Evolutionary conservation across 805 yeast genomes (phyloP), one percentile per base, ranked within the genome.

Genomic region (Metschnikowia cerradonensis): DNA sequence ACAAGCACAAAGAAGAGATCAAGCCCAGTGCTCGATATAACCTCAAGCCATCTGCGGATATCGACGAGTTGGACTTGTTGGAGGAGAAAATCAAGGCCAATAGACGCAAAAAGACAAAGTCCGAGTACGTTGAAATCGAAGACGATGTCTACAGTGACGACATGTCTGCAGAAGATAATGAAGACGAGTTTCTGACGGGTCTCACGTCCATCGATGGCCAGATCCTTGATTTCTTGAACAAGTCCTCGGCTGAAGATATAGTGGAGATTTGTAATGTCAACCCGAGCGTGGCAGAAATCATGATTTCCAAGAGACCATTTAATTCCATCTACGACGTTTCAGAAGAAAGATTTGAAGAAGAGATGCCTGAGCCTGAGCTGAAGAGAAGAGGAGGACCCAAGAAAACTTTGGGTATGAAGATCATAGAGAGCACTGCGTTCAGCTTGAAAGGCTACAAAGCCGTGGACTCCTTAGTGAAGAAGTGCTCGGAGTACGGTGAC

Each of bases 401-500:
- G 26, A 71, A 71, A 52, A 75, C 85, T 4, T 80, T 81, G 42
- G 96, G 97, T 10, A 86, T 86, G 59, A 80, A 81, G 61, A 76
- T 89, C 45, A 79, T 90, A 20, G 92, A 86, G 56, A 84, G 80
- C 37, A 79, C 91, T 4, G 79, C 80, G 43, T 72, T 78, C 55
- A 85, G 90, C 14, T 74, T 94, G 55, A 81, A 83, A 60, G 98
- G 98, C 4, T 94, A 94, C 65, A 85, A 84, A 54, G 98, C 99
- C 0, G 96, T 94, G 41, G 98, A 92, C 60, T 86, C 95, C n/a
- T 73, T 94, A 57, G 89, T 94, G 54, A 82, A 82, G 52, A 80
- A 83, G 57, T 94, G 99, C 71, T 82, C 90, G 8, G 79, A 80
- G 15, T 84, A 87, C 57, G 96, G 97, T 50, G 73, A 77, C 14